Evolutionary conservation across 306 rosid species (phyloP).

Genomic region (Begonia loranthoides): DNA sequence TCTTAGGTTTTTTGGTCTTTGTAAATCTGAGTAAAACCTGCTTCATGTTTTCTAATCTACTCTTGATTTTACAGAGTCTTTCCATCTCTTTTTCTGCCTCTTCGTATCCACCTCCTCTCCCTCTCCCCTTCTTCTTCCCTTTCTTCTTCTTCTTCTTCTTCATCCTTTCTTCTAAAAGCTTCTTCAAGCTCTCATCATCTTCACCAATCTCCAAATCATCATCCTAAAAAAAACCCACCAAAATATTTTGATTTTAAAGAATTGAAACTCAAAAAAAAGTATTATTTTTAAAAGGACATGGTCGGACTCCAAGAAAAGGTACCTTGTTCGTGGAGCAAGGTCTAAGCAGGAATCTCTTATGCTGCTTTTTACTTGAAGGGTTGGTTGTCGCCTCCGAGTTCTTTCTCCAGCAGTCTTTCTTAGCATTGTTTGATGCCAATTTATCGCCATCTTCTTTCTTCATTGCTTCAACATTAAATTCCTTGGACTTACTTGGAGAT

Average conservation of each 20-base stretch:
- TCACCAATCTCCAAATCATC: constrained; percentile 33
- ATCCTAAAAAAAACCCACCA: too few relatives aligned
- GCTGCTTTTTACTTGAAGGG: constrained; percentile 32
- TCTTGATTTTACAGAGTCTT: constrained; percentile 42
- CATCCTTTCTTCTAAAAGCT: constrained; percentile 35
- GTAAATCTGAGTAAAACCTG: constrained; percentile 30
- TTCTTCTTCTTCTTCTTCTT: constrained; percentile 25
- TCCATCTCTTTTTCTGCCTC: constrained; percentile 60
- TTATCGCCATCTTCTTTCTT: constrained; percentile 18
- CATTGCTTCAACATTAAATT: constrained; percentile 22
- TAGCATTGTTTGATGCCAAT: constrained; percentile 24
- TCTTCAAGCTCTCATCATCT: constrained; percentile 63
- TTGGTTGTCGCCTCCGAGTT: constrained; percentile 22
- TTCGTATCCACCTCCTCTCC: neutral
- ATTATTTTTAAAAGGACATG: too few relatives aligned
- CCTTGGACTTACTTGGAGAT: constrained; percentile 16
- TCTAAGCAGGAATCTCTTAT: constrained; percentile 15
- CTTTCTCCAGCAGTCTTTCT: constrained; percentile 19
- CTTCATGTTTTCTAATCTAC: constrained; percentile 33
- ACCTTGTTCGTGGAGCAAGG: constrained; percentile 38
- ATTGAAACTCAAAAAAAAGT: too few relatives aligned
- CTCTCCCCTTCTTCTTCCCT: constrained; percentile 24
- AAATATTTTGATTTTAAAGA: too few relatives aligned
- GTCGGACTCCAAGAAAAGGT: neutral
- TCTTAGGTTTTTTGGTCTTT: constrained; percentile 16